phyloP scores from a whole-genome alignment of 2,329 filamentous ascomycete species.

The Trichoderma sp. region DNA sequence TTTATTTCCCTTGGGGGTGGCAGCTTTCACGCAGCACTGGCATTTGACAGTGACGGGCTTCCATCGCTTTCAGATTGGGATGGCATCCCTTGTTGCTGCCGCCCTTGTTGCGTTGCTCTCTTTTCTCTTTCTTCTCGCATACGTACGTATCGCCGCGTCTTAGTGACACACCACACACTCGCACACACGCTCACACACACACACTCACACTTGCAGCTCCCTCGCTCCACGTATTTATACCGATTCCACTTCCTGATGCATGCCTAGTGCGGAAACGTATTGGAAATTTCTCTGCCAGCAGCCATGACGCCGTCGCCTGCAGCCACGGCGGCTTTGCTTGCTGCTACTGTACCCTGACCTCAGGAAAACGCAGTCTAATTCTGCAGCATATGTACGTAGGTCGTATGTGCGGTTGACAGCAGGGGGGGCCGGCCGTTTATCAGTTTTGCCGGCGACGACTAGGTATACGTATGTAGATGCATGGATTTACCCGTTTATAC shows the following conservation, averaged over 20 bases:
- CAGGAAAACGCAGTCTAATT: neutral
- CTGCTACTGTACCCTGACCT: neutral
- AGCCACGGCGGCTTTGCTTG: neutral
- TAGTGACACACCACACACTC: neutral
- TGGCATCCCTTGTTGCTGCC: neutral
- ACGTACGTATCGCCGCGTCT: neutral
- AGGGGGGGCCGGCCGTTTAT: neutral
- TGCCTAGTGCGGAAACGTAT: slow-evolving; percentile 18
- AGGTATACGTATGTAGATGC: too few relatives aligned
- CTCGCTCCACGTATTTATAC: neutral
- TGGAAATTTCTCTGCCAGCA: slow-evolving; percentile 15
- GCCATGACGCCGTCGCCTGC: slow-evolving; percentile 7
- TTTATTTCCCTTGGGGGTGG: neutral
- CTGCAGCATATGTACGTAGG: too few relatives aligned
- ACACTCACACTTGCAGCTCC: neutral
- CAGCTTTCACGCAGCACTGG: neutral
- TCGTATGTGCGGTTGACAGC: neutral
- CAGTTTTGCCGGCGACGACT: slow-evolving; percentile 9
- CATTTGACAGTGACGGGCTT: neutral
- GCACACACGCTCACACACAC: neutral
- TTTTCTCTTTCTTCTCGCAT: neutral
- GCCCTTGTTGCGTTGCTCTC: neutral
- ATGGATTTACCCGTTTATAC: neutral
- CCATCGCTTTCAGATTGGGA: neutral
- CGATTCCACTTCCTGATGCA: slow-evolving; percentile 18